Evolutionary conservation across 2,329 filamentous ascomycete genomes (phyloP), one percentile per base, ranked within the genome.

Genomic region (Golovinomyces cichoracearum): DNA sequence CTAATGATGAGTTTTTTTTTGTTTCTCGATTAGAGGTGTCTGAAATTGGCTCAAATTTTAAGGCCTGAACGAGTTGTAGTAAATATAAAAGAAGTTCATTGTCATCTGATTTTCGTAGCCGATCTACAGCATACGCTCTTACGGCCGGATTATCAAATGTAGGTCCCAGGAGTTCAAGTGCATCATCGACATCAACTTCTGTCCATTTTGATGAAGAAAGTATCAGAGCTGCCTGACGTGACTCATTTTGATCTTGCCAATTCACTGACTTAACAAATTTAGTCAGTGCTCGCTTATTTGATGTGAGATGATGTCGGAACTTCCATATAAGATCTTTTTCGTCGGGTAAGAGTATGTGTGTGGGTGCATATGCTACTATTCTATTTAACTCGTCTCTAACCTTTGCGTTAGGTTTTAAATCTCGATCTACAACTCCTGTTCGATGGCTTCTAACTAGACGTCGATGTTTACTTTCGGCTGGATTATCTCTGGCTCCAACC

Each of bases 251-350:
- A 61, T 93, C 88, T 46, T 74, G 76, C 88, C 90, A 98, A 55
- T 92, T 86, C 35, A 94, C 88, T 0, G 88, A 94, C 63, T 95
- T 98, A 61, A 95, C 84, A 56, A 98, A 93, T 58, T 98, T 98
- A 29, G 88, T 98, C 50, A 95, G 68, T 2, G 88, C 82, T 57
- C 80, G 71, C 63, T 98, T 98, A 61, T 98, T 86, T 50, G 85
- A 73, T 0, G 86, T 90, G 21, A 98, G 65, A 62, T 94, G 88
- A 62, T 95, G 93, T 50, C 90, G 74, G 65, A 95, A 98, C 57
- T 92, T 90, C 92, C 92, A 98, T 19, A 98, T 76, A 47, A 94
- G 70, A 62, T 98, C 90, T 60, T 93, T 92, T 63, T 98, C 90
- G 61, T 94, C 86, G 0, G 84, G 75, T 1, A 77, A 84, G 22